Evolutionary conservation across 345 rosid species (phyloP).

Genomic region (Limnanthes douglasii): DNA sequence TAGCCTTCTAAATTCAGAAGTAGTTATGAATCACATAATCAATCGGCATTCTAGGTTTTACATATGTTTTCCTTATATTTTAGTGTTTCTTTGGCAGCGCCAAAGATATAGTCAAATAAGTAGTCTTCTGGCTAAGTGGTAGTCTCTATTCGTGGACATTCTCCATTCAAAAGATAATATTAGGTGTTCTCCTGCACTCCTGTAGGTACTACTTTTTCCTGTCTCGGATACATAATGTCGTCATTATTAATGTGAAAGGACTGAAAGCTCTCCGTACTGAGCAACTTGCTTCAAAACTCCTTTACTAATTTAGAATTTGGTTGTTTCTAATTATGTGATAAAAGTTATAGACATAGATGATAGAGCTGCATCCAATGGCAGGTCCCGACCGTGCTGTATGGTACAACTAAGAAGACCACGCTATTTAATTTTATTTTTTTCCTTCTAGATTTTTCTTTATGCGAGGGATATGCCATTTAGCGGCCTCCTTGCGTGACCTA

Average conservation of each 20-base stretch:
- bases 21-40: no score
- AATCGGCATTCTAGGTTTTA: no score
- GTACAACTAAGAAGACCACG: slow-evolving; percentile 46
- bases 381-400: slow-evolving; percentile 33
- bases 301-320: slow-evolving; percentile 2
- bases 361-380: slow-evolving; percentile 13
- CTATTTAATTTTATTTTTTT: slow-evolving; percentile 11
- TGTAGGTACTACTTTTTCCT: neutral
- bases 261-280: no score
- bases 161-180: no score
- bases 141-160: no score
- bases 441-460: slow-evolving; percentile 7
- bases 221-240: slow-evolving; percentile 1
- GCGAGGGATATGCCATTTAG: slow-evolving; percentile 8
- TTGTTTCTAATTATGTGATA: slow-evolving; percentile 16
- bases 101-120: no score
- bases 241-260: no score
- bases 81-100: no score
- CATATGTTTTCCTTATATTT: no score
- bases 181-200: neutral
- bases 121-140: no score
- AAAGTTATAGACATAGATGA: slow-evolving; percentile 24
- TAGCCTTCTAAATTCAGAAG: no score
- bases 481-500: slow-evolving; percentile 13
- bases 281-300: no score